These are phyloP conservation scores for Camelina laxa DNA, from an alignment of 345 rosid genomes.

Conservation along the genomic window DNA sequence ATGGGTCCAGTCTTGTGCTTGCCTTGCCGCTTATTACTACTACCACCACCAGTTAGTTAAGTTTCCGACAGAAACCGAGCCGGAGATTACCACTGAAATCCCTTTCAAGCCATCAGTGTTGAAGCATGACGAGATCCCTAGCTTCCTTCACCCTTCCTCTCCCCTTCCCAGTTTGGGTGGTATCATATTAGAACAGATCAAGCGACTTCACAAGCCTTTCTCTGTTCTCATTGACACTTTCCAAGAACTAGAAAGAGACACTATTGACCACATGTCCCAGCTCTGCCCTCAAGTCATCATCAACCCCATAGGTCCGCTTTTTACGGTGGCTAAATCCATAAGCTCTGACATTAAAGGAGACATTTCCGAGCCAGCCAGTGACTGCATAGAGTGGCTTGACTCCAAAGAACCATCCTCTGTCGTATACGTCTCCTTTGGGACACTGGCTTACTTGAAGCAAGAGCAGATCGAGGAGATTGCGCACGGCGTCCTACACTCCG, in stretches of 20 bases:
- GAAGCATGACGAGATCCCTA: constrained; percentile 77
- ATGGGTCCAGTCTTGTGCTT: constrained; percentile 90
- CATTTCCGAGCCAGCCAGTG: constrained; percentile 47
- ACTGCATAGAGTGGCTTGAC: constrained; percentile 61
- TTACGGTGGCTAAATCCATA: constrained; percentile 51
- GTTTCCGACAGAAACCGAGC: constrained; percentile 59
- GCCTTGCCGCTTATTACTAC: constrained; percentile 68
- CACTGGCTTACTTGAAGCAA: constrained; percentile 26
- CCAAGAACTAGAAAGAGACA: constrained; percentile 66
- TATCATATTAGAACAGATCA: constrained; percentile 57
- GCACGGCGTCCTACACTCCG: constrained; percentile 13
- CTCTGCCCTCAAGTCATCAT: constrained; percentile 48
- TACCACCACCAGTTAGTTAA: constrained; percentile 51
- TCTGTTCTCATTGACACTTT: constrained; percentile 75
- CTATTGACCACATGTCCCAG: constrained; percentile 60
- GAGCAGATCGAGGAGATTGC: constrained; percentile 51
- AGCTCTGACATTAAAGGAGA: constrained; percentile 47
- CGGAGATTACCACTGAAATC: constrained; percentile 58
- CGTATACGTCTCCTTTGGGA: constrained; percentile 60
- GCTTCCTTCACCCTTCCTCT: constrained; percentile 63
- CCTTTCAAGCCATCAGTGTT: constrained; percentile 58
- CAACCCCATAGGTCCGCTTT: constrained; percentile 68
- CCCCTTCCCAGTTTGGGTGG: constrained; percentile 39
- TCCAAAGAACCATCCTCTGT: constrained; percentile 45
- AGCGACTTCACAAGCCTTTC: constrained; percentile 57